Percentiles rank a stretch among this genome's conserved stretches.
phyloP scores from a whole-genome alignment of 1,284 basidiomycete genomes.

The Sphagnurus paluster region DNA sequence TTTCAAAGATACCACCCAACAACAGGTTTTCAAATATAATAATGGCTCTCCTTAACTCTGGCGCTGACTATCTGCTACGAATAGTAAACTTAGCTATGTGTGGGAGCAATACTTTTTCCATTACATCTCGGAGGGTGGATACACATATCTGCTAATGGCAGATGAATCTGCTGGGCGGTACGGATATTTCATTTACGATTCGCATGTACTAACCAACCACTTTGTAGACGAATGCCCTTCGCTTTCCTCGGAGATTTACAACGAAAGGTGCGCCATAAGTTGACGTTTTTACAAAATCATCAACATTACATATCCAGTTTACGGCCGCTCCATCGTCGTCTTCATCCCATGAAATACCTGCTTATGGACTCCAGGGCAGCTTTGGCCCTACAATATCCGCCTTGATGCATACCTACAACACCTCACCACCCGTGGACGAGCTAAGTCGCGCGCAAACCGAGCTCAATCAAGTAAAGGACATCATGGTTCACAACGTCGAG shows the following conservation, averaged over 20 bases:
- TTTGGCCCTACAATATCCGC: conserved; percentile 67
- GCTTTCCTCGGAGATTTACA: conserved; percentile 90
- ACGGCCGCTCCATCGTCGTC: conserved; percentile 56
- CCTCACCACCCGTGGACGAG: conserved; percentile 88
- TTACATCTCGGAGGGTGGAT: conserved; percentile 86
- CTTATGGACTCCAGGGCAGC: conserved; percentile 67
- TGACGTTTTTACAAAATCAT: conserved; percentile 1
- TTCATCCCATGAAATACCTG: conserved; percentile 50
- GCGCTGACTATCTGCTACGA: conserved; percentile 6
- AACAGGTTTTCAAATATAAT: conserved; percentile 57
- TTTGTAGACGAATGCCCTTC: conserved; percentile 83
- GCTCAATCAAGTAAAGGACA: conserved; percentile 91
- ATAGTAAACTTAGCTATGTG: conserved; percentile 90
- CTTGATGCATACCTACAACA: conserved; percentile 87
- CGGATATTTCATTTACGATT: conserved; percentile 24
- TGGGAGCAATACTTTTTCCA: conserved; percentile 98
- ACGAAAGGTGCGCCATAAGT: conserved; percentile 49
- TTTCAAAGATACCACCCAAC: conserved; percentile 93
- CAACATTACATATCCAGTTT: conserved; percentile 47
- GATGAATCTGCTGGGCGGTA: conserved; percentile 88
- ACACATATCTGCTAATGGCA: conserved; percentile 91
- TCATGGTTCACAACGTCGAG: conserved; percentile 97
- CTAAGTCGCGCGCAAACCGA: conserved; percentile 89
- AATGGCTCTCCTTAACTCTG: background rate
- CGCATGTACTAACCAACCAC: conserved; percentile 13